A percentile compares a stretch with the other conserved stretches of the same genome.
Conservation (phyloP, 768 basidiomycete species). For the Mycena pura region DNA sequence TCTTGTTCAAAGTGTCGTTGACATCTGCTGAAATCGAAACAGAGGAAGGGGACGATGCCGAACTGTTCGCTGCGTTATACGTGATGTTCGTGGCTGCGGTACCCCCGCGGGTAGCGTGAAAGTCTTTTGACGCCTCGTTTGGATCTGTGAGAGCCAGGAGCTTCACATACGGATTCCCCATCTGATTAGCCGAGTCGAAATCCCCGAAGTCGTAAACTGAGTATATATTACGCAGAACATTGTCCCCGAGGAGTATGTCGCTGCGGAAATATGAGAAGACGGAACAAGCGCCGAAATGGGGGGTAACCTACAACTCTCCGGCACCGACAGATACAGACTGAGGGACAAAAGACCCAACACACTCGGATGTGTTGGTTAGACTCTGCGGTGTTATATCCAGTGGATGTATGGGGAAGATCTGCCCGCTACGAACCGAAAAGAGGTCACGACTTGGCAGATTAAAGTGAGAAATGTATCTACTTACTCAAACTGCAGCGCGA, state of each 20-base stretch:
- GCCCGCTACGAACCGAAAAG: conserved; percentile 54
- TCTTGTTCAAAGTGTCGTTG: conserved; percentile 62
- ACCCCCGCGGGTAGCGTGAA: conserved; percentile 72
- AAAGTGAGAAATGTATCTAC: conserved; percentile 29
- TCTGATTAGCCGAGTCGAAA: conserved; percentile 64
- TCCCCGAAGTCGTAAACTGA: conserved; percentile 87
- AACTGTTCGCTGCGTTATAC: conserved; percentile 57
- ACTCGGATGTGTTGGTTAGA: conserved; percentile 52
- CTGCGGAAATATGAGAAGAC: conserved; percentile 42
- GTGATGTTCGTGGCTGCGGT: conserved; percentile 70
- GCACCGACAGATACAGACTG: conserved; percentile 60
- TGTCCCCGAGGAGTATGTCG: conserved; percentile 86
- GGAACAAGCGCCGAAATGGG: background rate
- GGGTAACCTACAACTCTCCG: conserved; percentile 66
- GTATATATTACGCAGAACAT: conserved; percentile 83
- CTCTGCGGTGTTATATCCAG: conserved; percentile 70
- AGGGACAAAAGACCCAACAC: conserved; percentile 81
- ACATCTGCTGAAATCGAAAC: conserved; percentile 66
- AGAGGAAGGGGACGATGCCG: conserved; percentile 46
- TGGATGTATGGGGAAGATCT: conserved; percentile 80
- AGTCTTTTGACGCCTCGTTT: conserved; percentile 71
- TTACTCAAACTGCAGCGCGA: conserved; percentile 81
- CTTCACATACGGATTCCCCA: conserved; percentile 82
- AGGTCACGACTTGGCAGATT: conserved; percentile 3
- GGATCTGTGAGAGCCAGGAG: conserved; percentile 75